These are phyloP conservation scores for Elongisporangium senticosum DNA, from an alignment of 352 stramenopile genomes.

Conservation along the genomic window DNA sequence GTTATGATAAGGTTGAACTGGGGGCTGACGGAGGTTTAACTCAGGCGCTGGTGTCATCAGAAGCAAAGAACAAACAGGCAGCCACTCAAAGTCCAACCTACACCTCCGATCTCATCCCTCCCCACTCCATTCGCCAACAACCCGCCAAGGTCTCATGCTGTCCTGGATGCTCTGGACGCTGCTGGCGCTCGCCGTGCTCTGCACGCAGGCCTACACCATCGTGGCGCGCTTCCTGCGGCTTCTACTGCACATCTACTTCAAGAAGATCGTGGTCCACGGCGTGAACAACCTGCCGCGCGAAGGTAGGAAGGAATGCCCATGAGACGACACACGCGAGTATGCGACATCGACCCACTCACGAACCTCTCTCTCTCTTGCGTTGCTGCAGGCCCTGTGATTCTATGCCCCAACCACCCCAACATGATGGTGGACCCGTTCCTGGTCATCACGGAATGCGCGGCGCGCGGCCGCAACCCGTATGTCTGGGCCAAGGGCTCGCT, in stretches of 20 bases:
- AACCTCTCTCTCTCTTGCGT: neutral
- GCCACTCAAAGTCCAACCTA: neutral
- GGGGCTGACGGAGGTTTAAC: neutral
- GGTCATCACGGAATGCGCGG: slow-evolving; percentile 66
- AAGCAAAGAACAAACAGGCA: neutral
- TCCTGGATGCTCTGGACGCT: slow-evolving; percentile 32
- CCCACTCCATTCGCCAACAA: neutral
- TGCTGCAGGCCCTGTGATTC: slow-evolving; percentile 52
- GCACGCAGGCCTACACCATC: slow-evolving; percentile 52
- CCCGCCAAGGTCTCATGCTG: neutral
- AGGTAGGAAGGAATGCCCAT: slow-evolving; percentile 13
- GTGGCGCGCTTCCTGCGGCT: slow-evolving; percentile 61
- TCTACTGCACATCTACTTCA: slow-evolving; percentile 70
- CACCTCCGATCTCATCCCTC: neutral
- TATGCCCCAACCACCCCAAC: slow-evolving; percentile 79
- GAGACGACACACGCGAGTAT: neutral
- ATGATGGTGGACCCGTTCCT: slow-evolving; percentile 77
- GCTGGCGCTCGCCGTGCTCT: slow-evolving; percentile 40
- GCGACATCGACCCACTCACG: neutral
- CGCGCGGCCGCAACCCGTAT: slow-evolving; percentile 50
- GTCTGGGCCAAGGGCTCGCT: slow-evolving; percentile 75
- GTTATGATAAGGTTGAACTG: neutral
- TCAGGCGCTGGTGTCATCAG: neutral
- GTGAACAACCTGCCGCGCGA: slow-evolving; percentile 78
- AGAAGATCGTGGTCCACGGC: slow-evolving; percentile 70